These are phyloP conservation scores for Ustilago sp. DNA, from an alignment of 1,284 basidiomycete species.

Conservation along the genomic window DNA sequence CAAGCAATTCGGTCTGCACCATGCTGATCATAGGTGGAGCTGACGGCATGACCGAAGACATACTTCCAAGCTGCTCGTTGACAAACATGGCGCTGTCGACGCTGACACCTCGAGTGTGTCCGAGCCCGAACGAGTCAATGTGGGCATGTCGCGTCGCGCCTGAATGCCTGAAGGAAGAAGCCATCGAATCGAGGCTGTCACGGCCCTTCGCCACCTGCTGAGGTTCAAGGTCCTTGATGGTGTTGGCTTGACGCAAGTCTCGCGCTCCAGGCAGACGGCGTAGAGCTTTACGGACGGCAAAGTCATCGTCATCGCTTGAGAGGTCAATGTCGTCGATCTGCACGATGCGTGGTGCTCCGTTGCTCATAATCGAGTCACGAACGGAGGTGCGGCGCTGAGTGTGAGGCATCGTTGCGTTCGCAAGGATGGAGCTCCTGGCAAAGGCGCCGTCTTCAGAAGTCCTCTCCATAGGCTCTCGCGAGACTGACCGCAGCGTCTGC, in stretches of 20 bases:
- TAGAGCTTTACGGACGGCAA: conserved; percentile 59
- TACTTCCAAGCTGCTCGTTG: conserved; percentile 14
- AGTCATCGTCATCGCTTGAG: conserved; percentile 67
- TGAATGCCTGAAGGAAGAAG: conserved; percentile 39
- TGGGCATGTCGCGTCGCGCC: conserved; percentile 19
- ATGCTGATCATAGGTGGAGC: conserved; percentile 49
- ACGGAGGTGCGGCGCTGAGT: conserved; percentile 14
- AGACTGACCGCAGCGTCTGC: conserved; percentile 56
- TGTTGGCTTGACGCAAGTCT: conserved; percentile 62
- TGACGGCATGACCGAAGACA: conserved; percentile 3
- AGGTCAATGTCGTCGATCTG: conserved; percentile 67
- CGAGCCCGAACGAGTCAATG: conserved; percentile 28
- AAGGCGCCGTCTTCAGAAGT: conserved; percentile 2
- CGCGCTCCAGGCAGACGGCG: conserved; percentile 61
- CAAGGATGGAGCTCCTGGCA: conserved; percentile 6
- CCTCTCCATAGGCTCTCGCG: conserved; percentile 14
- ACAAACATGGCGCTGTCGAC: conserved; percentile 35
- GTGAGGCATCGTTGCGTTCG: background rate
- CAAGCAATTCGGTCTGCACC: conserved; percentile 60
- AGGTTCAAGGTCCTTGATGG: conserved; percentile 51
- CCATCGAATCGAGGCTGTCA: conserved; percentile 55
- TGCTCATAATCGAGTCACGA: conserved; percentile 35
- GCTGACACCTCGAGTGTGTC: conserved; percentile 34
- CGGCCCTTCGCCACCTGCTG: conserved; percentile 21
- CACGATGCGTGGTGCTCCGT: conserved; percentile 56